A percentile compares a stretch with the other conserved stretches of the same genome.
These are phyloP conservation scores for Arthrobotrys iridis DNA, from an alignment of 2,329 filamentous ascomycete species.

Conservation along the genomic window DNA sequence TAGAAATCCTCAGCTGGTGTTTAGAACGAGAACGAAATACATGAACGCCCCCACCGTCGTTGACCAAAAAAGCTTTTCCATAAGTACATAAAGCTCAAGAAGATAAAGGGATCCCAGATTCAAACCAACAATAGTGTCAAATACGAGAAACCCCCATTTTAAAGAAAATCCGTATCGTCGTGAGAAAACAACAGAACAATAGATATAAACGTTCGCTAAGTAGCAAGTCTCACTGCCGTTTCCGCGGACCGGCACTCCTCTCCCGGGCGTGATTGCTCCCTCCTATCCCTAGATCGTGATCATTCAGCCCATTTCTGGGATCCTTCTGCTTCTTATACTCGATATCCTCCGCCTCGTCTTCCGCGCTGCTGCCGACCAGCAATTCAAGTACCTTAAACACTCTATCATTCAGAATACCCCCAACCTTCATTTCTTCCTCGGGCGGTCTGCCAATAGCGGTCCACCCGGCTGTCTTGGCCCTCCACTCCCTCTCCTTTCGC, in stretches of 20 bases:
- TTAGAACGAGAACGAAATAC: not conserved
- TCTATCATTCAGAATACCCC: constrained; percentile 61
- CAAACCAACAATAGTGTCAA: not conserved
- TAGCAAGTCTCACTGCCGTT: not conserved
- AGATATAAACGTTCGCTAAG: not conserved
- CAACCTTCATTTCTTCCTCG: constrained; percentile 55
- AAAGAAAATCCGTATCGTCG: constrained; percentile 11
- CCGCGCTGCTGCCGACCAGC: constrained; percentile 62
- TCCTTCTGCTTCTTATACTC: constrained; percentile 49
- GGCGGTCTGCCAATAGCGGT: constrained; percentile 60
- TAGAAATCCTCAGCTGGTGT: not conserved
- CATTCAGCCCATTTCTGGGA: constrained; percentile 40
- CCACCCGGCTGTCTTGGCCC: constrained; percentile 60
- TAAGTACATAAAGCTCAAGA: not conserved
- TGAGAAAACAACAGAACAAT: not conserved
- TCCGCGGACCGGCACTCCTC: constrained; percentile 11
- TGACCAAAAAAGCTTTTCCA: constrained; percentile 40
- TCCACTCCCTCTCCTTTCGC: constrained; percentile 61
- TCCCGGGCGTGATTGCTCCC: constrained; percentile 1
- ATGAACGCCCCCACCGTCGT: constrained; percentile 32
- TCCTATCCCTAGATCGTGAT: constrained; percentile 30
- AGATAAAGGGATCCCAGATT: not conserved
- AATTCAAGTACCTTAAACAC: constrained; percentile 62
- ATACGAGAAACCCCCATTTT: not conserved
- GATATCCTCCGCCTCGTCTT: constrained; percentile 61